Base-by-base conservation (phyloP, 192 early-diverging fungal species). In the Piromyces sp. region DNA sequence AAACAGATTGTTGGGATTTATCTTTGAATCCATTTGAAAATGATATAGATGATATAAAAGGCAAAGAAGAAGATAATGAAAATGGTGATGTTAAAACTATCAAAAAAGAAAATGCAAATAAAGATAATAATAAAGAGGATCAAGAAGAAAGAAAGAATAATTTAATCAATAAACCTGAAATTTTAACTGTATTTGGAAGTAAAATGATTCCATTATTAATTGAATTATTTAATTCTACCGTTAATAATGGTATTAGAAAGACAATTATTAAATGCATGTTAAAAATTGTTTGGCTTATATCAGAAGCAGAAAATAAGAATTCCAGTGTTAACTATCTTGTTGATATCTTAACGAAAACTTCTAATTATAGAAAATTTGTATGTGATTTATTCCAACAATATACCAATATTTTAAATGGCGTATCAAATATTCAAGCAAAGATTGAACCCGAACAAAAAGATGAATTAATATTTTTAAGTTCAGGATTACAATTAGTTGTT, bases 161-260 rank as follows among this genome's bases (percentile, higher is more conserved):
- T 68, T 84, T 90, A 40, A 83, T 82, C 16, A 82, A 86, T 16
- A 82, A 89, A 29, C 86, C 88, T 1, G 83, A 83, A 0, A 33
- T 85, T 40, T 40, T 89, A 6, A 82, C 82, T 80, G 80, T 85
- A 5, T 88, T 92, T 68, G 83, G 86, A n/a, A 80, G n/a, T 15
- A 79, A 87, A 30, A 80, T 94, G 28, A 83, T 95, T 13, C 95
- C 95, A 13, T 86, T 93, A 19, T 79, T 95, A 81, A 86, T 94
- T 33, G 90, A 93, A 78, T 89, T 95, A 1, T 94, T 94, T 82
- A 84, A 87, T 2, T 89, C 91, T 0, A 93, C 93, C 0, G 91
- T 93, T 16, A 91, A 94, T 79, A 80, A 88, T 9, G 84, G 84
- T 30, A 86, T 93, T 11, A 91, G 94, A 14, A 92, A 84, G 17